These are phyloP conservation scores for Magnaporthiopsis rhizophila DNA, from an alignment of 2,329 filamentous ascomycete genomes.

Conservation along the genomic window DNA sequence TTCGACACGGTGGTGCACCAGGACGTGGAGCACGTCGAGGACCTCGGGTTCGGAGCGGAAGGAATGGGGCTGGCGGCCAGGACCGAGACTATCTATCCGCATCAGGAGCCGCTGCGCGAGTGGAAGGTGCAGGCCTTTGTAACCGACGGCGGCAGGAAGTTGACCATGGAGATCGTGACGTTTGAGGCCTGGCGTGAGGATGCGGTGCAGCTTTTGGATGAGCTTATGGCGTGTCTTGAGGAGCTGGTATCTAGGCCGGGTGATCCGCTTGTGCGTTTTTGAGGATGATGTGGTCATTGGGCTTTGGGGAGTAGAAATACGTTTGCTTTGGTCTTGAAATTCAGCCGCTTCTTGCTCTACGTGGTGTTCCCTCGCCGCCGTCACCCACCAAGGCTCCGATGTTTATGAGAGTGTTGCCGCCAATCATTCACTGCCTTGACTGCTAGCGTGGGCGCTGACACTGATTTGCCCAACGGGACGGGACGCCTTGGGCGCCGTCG, in stretches of 20 bases:
- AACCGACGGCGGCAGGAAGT: slow-evolving; percentile 38
- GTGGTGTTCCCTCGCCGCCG: no score
- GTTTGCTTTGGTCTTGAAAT: no score
- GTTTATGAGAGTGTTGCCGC: no score
- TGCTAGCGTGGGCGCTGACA: no score
- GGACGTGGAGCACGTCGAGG: slow-evolving; percentile 54
- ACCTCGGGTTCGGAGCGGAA: slow-evolving; percentile 31
- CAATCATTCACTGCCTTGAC: no score
- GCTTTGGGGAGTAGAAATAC: no score
- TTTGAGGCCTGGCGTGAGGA: slow-evolving; percentile 46
- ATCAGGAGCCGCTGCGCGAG: slow-evolving; percentile 45
- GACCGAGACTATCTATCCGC: slow-evolving; percentile 52
- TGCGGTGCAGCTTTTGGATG: slow-evolving; percentile 41
- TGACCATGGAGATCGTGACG: slow-evolving; percentile 52
- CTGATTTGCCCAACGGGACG: no score
- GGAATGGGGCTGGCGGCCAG: slow-evolving; percentile 14
- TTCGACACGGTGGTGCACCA: slow-evolving; percentile 53
- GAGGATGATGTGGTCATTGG: no score
- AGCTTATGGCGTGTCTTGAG: slow-evolving; percentile 34
- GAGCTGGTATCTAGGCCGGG: slow-evolving; percentile 28
- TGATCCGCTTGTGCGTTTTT: slow-evolving; percentile 11
- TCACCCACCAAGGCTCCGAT: no score
- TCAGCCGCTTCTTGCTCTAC: no score
- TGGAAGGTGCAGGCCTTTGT: slow-evolving; percentile 57
- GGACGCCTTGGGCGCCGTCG: no score